Percentiles rank a stretch among this genome's conserved stretches.
Evolutionary conservation across 371 early-diverging fungal genomes (phyloP).

Genomic region (Actinomortierella wolfii): DNA sequence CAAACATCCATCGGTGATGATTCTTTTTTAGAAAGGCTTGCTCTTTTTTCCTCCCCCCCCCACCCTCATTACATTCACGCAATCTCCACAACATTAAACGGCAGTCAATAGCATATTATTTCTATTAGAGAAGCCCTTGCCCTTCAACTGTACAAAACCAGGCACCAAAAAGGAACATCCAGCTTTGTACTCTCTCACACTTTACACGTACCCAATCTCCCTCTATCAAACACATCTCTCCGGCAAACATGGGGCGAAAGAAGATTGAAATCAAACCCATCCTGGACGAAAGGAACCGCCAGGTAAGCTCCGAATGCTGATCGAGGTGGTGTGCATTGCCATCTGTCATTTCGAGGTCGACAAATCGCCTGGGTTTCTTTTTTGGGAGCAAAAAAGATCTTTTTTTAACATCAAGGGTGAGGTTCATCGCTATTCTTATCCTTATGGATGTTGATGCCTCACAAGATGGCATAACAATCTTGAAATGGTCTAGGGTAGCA

Average conservation of each 20-base stretch:
- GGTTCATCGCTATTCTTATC: not conserved
- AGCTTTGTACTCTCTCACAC: not conserved
- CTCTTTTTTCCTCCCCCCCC: too few species aligned
- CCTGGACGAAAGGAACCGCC: constrained; percentile 87
- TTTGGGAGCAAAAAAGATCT: constrained; percentile 3
- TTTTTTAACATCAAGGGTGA: not conserved
- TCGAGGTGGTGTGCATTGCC: not conserved
- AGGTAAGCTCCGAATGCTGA: constrained; percentile 53
- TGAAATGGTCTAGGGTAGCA: too few species aligned
- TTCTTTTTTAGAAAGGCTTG: too few species aligned
- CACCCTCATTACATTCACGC: too few species aligned
- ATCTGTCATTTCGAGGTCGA: not conserved
- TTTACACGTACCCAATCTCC: not conserved
- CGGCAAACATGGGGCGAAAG: constrained; percentile 85
- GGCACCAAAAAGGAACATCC: constrained; percentile 1
- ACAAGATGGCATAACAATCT: too few species aligned
- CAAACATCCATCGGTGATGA: too few species aligned
- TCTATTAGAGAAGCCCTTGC: not conserved
- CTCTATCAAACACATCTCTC: not conserved
- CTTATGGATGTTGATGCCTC: too few species aligned
- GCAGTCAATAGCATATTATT: too few species aligned
- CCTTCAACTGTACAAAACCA: not conserved
- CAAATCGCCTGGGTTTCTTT: not conserved
- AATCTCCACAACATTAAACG: too few species aligned
- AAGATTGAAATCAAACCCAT: constrained; percentile 95